Evolutionary conservation across 306 rosid genomes (phyloP), one percentile per base, ranked within the genome.

Genomic region (Hippophae gyantsensis): DNA sequence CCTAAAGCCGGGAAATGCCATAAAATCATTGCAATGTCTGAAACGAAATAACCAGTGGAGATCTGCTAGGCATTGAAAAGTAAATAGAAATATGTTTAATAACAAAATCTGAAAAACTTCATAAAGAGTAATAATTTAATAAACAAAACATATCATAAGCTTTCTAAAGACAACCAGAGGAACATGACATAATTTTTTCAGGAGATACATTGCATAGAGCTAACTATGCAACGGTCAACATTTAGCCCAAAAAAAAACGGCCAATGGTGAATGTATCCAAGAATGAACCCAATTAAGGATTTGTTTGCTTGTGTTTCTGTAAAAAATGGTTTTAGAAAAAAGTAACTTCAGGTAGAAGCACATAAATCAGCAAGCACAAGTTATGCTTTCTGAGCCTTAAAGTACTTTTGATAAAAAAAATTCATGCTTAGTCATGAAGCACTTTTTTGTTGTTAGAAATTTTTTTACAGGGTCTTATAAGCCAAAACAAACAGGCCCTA

Each of bases 1-100:
- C 97, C 97, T 68, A 90, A 73, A 59, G 89, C 87, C 13, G 97
- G 97, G 72, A 75, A 90, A 60, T 52, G 60, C 95, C 97, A 84
- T 59, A 79, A 72, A 66, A 90, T 70, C 94, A 90, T 82, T 11
- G 77, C 84, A 68, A 90, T 62, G 78, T 90, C 97, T 54, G 97
- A 58, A 58, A 87, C 78, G 74, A 90, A 90, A 77, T 90, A 90
- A 38, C 97, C 97, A 61, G 77, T 58, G 69, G 97, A 90, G 72
- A 83, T 61, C 97, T 90, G 90, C 55, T 62, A 71, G 52, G 71
- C 43, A 54, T 13, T 42, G 25, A 57, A 52, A 49, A 48, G 54
- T 27, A 67, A 44, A 40, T 10, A 49, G 14, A 4, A 18, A 18
- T 18, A 25, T 58, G 48, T 53, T 48, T 43, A 56, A 32, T 13